phyloP scores from a whole-genome alignment of 106 monocot genomes.

The Dioscorea alata region DNA sequence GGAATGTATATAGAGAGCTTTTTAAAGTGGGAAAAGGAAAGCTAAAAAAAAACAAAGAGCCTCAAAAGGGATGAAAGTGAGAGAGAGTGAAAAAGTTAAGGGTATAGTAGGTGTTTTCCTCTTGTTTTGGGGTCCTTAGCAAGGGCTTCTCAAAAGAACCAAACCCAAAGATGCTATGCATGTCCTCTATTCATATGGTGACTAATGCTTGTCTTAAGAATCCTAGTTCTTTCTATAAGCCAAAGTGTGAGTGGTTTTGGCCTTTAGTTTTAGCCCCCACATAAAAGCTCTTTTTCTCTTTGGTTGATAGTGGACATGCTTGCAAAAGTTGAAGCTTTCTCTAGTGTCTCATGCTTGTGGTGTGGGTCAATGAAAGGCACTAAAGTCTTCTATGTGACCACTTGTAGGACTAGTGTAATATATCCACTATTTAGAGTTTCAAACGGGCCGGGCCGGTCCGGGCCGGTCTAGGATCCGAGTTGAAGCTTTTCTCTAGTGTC shows the following conservation, averaged over 20 bases:
- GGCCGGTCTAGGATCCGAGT: no score
- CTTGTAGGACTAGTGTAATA: no score
- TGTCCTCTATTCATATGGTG: slow-evolving; percentile 2
- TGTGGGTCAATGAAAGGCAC: background rate
- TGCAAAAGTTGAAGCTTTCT: background rate
- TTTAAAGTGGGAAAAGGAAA: slow-evolving; percentile 6
- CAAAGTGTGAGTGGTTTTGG: background rate
- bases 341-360: background rate
- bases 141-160: slow-evolving; percentile 4
- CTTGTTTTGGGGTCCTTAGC: background rate
- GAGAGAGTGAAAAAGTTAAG: slow-evolving; percentile 1
- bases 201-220: slow-evolving; percentile 17
- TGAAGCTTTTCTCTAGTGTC: background rate
- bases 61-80: slow-evolving; percentile 23
- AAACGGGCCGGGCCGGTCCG: no score
- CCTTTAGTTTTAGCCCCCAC: background rate
- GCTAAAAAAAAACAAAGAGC: background rate
- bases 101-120: background rate
- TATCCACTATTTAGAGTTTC: no score
- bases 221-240: background rate
- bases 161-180: background rate
- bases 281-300: background rate
- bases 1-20: background rate
- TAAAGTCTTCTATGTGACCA: no score
- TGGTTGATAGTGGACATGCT: background rate